phyloP scores from a whole-genome alignment of 225 moss, liverwort and hornwort genomes.

The Bryoerythrophyllum caledonicum region DNA sequence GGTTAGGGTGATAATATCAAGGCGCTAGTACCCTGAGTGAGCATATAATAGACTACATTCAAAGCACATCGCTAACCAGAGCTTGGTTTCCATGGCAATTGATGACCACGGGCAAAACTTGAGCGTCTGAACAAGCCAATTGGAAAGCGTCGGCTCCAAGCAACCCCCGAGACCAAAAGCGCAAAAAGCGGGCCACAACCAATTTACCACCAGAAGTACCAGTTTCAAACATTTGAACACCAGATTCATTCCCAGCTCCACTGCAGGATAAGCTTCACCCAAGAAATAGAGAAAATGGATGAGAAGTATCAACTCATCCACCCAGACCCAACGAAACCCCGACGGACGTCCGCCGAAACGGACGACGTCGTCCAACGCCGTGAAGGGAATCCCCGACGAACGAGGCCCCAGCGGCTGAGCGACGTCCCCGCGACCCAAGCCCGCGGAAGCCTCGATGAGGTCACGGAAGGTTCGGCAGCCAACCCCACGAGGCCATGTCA shows the following conservation, averaged over 20 bases:
- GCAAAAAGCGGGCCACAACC: too few relatives aligned
- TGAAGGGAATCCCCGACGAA: too few relatives aligned
- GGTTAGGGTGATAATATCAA: too few relatives aligned
- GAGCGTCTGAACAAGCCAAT: not conserved
- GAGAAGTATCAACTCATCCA: not conserved
- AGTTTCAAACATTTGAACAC: conserved; percentile 5
- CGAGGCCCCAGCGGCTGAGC: not conserved
- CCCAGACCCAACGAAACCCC: not conserved
- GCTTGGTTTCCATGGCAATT: not conserved
- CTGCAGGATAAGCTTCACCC: not conserved
- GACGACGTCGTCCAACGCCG: not conserved
- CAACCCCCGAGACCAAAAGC: not conserved
- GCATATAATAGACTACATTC: too few relatives aligned
- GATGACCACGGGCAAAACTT: not conserved
- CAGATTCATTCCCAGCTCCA: not conserved
- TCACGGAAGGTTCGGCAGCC: conserved; percentile 23
- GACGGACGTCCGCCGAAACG: not conserved
- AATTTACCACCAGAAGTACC: not conserved
- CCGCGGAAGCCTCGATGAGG: conserved; percentile 24
- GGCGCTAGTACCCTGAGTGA: too few relatives aligned
- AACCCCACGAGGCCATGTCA: conserved; percentile 20
- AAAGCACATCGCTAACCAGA: not conserved
- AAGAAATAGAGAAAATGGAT: not conserved
- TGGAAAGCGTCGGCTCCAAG: not conserved
- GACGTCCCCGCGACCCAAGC: conserved; percentile 1